Evolutionary conservation across 176 grass and related monocot species (phyloP).

Genomic region (Juncus effusus): DNA sequence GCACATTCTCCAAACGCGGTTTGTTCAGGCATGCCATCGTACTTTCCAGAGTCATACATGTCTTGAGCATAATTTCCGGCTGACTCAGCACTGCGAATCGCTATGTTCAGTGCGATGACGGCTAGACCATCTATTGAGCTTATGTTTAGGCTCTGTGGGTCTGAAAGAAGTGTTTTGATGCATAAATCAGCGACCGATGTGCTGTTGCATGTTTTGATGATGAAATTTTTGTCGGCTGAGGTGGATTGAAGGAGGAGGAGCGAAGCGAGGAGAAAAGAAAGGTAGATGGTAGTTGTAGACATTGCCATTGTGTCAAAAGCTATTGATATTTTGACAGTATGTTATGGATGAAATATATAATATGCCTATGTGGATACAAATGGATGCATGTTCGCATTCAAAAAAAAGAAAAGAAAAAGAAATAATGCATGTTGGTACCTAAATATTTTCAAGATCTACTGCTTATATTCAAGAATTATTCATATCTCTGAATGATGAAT

Average conservation of each 20-base stretch:
- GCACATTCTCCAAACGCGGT: not conserved
- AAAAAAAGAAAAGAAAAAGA: no score
- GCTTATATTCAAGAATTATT: no score
- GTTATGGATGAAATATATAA: no score
- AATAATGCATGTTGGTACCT: no score
- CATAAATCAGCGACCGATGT: not conserved
- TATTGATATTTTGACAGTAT: no score
- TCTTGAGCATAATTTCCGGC: not conserved
- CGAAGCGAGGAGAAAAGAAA: constrained; percentile 2
- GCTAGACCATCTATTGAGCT: not conserved
- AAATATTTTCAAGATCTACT: no score
- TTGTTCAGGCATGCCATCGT: not conserved
- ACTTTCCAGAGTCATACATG: not conserved
- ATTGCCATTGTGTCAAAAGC: no score
- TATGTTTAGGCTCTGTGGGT: not conserved
- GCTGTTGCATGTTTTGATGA: not conserved
- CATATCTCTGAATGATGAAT: no score
- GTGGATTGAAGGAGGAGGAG: not conserved
- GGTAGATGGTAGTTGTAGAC: not conserved
- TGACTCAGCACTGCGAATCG: not conserved
- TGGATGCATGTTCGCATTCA: no score
- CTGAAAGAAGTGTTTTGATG: not conserved
- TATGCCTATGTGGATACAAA: no score
- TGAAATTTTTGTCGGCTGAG: not conserved
- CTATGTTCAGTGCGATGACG: not conserved